phyloP scores from a whole-genome alignment of 169 alveolate genomes.

The Perkinsus marinus region DNA sequence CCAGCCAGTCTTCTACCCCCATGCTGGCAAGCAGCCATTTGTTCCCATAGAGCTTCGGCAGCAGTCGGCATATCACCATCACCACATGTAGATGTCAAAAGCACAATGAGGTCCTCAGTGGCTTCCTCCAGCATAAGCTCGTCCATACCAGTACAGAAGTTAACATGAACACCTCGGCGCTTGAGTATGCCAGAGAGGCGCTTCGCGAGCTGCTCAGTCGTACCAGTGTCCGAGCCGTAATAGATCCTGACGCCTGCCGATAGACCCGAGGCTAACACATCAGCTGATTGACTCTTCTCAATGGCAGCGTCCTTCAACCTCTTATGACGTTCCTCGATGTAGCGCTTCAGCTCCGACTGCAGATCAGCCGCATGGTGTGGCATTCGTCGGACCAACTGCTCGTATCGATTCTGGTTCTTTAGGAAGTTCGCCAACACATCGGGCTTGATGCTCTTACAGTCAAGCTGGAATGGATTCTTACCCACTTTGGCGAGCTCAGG shows the following conservation, averaged over 20 bases:
- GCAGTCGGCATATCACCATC: background rate
- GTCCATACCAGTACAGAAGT: background rate
- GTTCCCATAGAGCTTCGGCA: background rate
- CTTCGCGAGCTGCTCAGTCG: background rate
- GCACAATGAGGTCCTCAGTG: background rate
- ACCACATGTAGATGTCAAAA: background rate
- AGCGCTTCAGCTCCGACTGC: background rate
- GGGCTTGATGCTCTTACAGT: slow-evolving; percentile 17
- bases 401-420: background rate
- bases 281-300: background rate
- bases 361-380: background rate
- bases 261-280: background rate
- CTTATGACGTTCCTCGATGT: background rate
- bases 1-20: background rate
- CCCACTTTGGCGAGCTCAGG: slow-evolving; percentile 15
- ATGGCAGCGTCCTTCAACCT: background rate
- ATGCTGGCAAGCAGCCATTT: background rate
- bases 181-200: background rate
- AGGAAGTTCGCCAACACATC: background rate
- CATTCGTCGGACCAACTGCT: background rate
- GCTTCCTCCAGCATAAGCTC: background rate
- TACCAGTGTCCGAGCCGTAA: slow-evolving; percentile 3
- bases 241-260: background rate
- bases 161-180: background rate
- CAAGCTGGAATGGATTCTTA: slow-evolving; percentile 21